Conservation (phyloP, 2,329 filamentous ascomycete genomes). For the Xylariales sp. region DNA sequence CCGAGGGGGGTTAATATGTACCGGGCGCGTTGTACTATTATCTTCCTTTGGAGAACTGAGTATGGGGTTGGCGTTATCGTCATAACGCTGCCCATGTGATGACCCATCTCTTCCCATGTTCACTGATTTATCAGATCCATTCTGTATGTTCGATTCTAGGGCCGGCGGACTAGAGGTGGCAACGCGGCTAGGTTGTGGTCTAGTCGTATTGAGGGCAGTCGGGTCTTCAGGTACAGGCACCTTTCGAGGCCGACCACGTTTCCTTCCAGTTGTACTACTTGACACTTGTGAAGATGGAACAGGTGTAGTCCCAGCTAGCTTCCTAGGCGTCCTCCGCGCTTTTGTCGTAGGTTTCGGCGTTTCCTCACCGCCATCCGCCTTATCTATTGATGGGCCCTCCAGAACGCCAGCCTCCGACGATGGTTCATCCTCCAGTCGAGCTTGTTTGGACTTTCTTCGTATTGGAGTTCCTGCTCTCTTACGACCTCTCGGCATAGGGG, state of each 20-base stretch:
- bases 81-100: slow-evolving; percentile 20
- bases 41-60: slow-evolving; percentile 26
- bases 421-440: slow-evolving; percentile 49
- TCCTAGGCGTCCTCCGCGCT: slow-evolving; percentile 47
- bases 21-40: slow-evolving; percentile 34
- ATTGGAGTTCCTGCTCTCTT: slow-evolving; percentile 61
- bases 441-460: slow-evolving; percentile 50
- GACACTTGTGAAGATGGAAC: slow-evolving; percentile 47
- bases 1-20: slow-evolving; percentile 19
- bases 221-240: slow-evolving; percentile 44
- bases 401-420: slow-evolving; percentile 45
- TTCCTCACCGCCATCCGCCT: slow-evolving; percentile 43
- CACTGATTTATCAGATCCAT: background rate
- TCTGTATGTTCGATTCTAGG: slow-evolving; percentile 21
- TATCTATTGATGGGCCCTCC: slow-evolving; percentile 42
- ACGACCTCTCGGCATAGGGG: slow-evolving; percentile 61
- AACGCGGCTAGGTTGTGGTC: slow-evolving; percentile 24
- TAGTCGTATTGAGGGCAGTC: slow-evolving; percentile 34
- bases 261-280: slow-evolving; percentile 46
- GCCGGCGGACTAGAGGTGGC: slow-evolving; percentile 24
- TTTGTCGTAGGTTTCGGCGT: slow-evolving; percentile 52
- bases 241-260: slow-evolving; percentile 50
- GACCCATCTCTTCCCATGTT: slow-evolving; percentile 22
- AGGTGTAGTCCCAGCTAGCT: slow-evolving; percentile 33
- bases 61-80: slow-evolving; percentile 17